Conservation (phyloP, 306 rosid genomes). For the Trifolium dubium region DNA sequence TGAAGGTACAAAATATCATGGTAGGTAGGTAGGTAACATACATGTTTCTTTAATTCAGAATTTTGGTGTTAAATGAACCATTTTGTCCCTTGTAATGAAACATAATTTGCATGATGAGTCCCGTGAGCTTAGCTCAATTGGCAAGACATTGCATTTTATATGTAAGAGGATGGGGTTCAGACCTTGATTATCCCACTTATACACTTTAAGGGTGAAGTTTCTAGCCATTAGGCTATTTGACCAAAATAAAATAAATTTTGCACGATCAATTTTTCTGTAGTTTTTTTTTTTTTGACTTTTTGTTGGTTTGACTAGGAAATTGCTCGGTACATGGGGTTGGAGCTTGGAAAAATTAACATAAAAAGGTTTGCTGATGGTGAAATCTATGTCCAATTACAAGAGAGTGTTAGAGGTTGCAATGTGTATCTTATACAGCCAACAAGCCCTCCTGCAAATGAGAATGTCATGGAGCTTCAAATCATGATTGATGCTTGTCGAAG, state of each 20-base stretch:
- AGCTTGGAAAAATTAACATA: constrained; percentile 78
- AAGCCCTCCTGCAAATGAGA: constrained; percentile 94
- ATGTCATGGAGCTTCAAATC: constrained; percentile 87
- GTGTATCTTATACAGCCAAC: constrained; percentile 90
- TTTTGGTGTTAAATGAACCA: background rate
- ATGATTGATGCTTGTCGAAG: constrained; percentile 97
- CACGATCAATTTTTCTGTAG: background rate
- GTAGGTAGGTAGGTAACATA: background rate
- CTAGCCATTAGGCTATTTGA: too few relatives aligned
- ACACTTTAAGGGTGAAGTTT: too few relatives aligned
- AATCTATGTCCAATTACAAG: constrained; percentile 89
- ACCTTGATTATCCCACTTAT: too few relatives aligned
- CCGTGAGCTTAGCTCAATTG: too few relatives aligned
- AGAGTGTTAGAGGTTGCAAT: constrained; percentile 96
- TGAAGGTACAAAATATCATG: background rate
- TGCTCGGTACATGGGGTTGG: constrained; percentile 90
- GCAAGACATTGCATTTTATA: too few relatives aligned
- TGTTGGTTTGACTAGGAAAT: constrained; percentile 63
- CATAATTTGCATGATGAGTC: background rate
- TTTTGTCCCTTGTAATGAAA: background rate
- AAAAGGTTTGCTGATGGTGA: constrained; percentile 98
- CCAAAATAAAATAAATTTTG: background rate
- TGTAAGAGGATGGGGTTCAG: too few relatives aligned
- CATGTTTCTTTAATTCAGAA: constrained; percentile 2
- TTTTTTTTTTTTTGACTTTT: background rate